Evolutionary conservation across 257 asterid genomes (phyloP), one percentile per base, ranked within the genome.

Genomic region (Verbascum thapsus): DNA sequence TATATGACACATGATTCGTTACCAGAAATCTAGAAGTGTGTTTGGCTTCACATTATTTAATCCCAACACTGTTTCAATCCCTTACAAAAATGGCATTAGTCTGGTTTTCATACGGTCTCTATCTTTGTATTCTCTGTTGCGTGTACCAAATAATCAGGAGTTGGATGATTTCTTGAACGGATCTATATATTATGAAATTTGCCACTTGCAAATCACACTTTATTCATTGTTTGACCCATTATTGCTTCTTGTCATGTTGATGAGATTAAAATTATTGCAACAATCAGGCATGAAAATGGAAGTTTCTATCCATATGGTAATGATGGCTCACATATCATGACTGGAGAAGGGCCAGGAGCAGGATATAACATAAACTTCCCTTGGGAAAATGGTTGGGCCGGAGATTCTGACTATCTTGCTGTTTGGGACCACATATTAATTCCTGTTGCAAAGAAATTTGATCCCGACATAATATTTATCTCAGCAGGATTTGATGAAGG

Each of bases 401-500:
- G 87, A 23, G 90, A 83, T 74, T 85, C 87, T 23, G 85, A 83
- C 75, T 83, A 83, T 72, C 73, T 83, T 61, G 90, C 85, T 53
- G 85, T 67, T 60, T 83, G 90, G 90, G 87, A 83, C 52, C 87
- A 83, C 57, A 26, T 80, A 16, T 66, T 80, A 53, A 66, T 76
- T 70, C 90, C 90, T 42, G 87, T 80, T 57, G 83, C 83, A 58
- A 81, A 83, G 80, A 80, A 75, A 22, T 83, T 83, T 72, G 51
- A 70, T 63, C 90, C 90, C 9, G 83, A 83, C 74, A 50, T 83
- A 60, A 69, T 83, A 47, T 50, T 83, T 8, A 59, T 83, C 66
- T 83, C 87, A 22, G 90, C 90, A 11, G 90, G 90, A 42, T 83
- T 80, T 67, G 90, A 83, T 78, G 87, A 87, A 68, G 90, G 90